Conservation (phyloP, 345 rosid species). For the Gossypium bickii region DNA sequence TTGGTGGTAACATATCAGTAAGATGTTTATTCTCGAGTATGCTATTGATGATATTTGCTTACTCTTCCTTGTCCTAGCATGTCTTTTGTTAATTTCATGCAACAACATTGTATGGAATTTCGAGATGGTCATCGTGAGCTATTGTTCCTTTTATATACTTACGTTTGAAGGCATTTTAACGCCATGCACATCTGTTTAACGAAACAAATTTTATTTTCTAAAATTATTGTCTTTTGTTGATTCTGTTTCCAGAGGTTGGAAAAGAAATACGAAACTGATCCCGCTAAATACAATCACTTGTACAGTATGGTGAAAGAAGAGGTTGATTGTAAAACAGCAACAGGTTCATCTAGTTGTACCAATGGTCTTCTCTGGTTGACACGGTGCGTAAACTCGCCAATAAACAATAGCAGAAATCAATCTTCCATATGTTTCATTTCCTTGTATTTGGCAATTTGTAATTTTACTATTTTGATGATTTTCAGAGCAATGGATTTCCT, state of each 20-base stretch:
- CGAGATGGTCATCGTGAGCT: background rate
- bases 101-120: background rate
- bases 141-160: background rate
- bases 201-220: background rate
- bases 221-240: background rate
- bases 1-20: slow-evolving; percentile 89
- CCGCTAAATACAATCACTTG: slow-evolving; percentile 54
- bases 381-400: slow-evolving; percentile 36
- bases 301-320: slow-evolving; percentile 78
- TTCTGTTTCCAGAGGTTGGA: slow-evolving; percentile 71
- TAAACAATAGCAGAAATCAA: background rate
- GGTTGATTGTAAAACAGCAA: slow-evolving; percentile 69
- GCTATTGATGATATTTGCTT: background rate
- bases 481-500: slow-evolving; percentile 95
- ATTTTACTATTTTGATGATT: slow-evolving; percentile 11
- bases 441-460: background rate
- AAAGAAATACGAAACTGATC: slow-evolving; percentile 59
- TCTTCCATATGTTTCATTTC: background rate
- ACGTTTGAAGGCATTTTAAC: background rate
- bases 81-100: background rate
- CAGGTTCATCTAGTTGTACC: slow-evolving; percentile 86
- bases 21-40: slow-evolving; percentile 12
- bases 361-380: slow-evolving; percentile 98
- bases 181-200: background rate
- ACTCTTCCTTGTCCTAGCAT: background rate